Conservation (phyloP, 2,329 filamentous ascomycete species). For the Pseudopyrenochaeta lycopersici region DNA sequence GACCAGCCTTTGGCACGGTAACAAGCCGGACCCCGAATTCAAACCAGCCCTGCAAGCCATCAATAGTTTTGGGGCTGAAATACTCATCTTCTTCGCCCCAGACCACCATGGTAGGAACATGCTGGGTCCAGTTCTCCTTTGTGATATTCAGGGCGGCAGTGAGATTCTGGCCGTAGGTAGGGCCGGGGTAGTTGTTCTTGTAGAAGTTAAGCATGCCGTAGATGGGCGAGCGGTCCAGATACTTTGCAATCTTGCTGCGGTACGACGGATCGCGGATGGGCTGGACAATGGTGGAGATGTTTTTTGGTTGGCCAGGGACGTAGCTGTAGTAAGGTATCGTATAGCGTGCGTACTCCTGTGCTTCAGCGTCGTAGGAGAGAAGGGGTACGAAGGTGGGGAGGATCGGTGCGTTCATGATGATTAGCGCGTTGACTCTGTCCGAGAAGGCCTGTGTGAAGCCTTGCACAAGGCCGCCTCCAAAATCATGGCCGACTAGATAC, state of each 20-base stretch:
- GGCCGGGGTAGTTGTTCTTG: constrained; percentile 5
- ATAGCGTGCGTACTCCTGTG: constrained; percentile 2
- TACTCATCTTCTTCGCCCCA: neutral
- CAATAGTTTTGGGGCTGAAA: neutral
- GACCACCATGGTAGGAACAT: neutral
- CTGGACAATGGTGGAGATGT: constrained; percentile 4
- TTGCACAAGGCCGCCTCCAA: constrained; percentile 7
- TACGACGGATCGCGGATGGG: constrained; percentile 7
- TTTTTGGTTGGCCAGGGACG: constrained; percentile 6
- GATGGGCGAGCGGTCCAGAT: constrained; percentile 4
- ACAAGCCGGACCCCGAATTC: neutral
- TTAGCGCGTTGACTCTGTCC: neutral
- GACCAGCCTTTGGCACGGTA: neutral
- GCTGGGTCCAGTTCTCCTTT: too few relatives aligned
- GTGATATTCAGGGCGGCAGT: too few relatives aligned
- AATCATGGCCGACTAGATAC: constrained; percentile 9
- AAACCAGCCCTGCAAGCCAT: neutral
- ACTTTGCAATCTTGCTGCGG: constrained; percentile 1
- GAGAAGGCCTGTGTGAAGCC: neutral
- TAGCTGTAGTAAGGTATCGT: constrained; percentile 7
- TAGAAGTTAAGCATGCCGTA: constrained; percentile 9
- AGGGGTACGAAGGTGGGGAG: constrained; percentile 5
- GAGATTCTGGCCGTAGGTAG: constrained; percentile 1
- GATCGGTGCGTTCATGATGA: constrained; percentile 5
- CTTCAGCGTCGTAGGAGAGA: constrained; percentile 1